Evolutionary conservation across 2,329 filamentous ascomycete genomes (phyloP).

Genomic region (Diaporthe australafricana): DNA sequence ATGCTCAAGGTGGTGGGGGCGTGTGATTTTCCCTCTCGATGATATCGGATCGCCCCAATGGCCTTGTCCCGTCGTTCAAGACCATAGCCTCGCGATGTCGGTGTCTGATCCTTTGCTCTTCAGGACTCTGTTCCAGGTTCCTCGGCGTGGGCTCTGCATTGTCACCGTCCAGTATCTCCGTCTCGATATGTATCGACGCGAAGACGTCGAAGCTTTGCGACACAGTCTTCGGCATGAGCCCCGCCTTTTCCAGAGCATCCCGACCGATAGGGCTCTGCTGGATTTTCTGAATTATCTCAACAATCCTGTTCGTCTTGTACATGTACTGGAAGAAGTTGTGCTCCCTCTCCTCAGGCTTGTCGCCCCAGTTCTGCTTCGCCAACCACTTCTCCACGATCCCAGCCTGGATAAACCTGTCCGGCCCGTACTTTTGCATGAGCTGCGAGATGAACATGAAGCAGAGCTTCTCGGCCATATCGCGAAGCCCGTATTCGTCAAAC

Average conservation of each 20-base stretch:
- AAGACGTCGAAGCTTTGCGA: slow-evolving; percentile 39
- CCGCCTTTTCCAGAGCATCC: slow-evolving; percentile 63
- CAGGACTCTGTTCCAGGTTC: slow-evolving; percentile 65
- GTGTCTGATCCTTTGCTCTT: slow-evolving; percentile 79
- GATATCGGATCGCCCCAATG: slow-evolving; percentile 80
- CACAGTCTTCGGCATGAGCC: slow-evolving; percentile 53
- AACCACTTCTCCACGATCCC: slow-evolving; percentile 80
- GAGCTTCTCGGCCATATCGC: slow-evolving; percentile 71
- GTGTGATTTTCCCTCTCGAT: slow-evolving; percentile 72
- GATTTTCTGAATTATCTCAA: slow-evolving; percentile 62
- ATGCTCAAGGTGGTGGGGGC: slow-evolving; percentile 39
- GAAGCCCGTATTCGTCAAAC: slow-evolving; percentile 73
- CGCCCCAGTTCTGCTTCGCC: slow-evolving; percentile 77
- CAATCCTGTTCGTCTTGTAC: slow-evolving; percentile 64
- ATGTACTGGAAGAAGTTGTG: slow-evolving; percentile 66
- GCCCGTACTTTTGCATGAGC: slow-evolving; percentile 70
- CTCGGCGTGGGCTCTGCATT: slow-evolving; percentile 49
- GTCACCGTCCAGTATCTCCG: slow-evolving; percentile 37
- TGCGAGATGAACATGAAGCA: slow-evolving; percentile 69
- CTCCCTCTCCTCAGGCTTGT: slow-evolving; percentile 61
- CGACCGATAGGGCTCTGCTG: slow-evolving; percentile 63
- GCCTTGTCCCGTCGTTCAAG: slow-evolving; percentile 84
- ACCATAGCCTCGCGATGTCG: slow-evolving; percentile 91
- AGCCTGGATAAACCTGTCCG: slow-evolving; percentile 69
- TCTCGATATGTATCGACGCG: slow-evolving; percentile 35